These are phyloP conservation scores for Scalesia atractyloides DNA, from an alignment of 129 eudicot species.

Conservation along the genomic window DNA sequence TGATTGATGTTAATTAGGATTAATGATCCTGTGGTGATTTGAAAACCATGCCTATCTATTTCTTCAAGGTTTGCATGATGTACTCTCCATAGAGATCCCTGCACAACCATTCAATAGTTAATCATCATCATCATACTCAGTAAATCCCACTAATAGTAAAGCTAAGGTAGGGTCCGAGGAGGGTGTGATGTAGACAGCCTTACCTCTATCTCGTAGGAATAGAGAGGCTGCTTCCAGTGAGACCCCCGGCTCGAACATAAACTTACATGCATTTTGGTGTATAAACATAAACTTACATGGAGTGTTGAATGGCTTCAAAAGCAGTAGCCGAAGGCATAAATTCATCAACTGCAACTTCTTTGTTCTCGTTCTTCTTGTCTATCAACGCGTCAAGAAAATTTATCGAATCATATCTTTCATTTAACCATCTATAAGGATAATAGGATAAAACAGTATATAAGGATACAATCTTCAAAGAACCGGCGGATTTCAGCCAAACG, in stretches of 20 bases:
- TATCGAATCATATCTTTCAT: background rate
- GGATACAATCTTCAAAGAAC: slow-evolving; percentile 94
- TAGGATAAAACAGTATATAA: slow-evolving; percentile 6
- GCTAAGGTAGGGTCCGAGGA: too few species aligned
- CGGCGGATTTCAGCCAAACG: slow-evolving; percentile 89
- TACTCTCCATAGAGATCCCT: slow-evolving; percentile 94
- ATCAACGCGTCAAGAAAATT: slow-evolving; percentile 34
- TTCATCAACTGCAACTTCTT: slow-evolving; percentile 84
- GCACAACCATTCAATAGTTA: slow-evolving; percentile 22
- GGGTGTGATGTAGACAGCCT: too few species aligned
- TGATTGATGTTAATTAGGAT: background rate
- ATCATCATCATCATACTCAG: too few species aligned
- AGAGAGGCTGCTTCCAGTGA: too few species aligned
- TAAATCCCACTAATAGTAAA: too few species aligned
- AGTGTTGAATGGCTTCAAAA: slow-evolving; percentile 76
- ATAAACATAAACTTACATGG: slow-evolving; percentile 60
- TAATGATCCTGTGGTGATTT: slow-evolving; percentile 20
- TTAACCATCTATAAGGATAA: background rate
- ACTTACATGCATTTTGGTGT: background rate
- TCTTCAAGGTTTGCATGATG: slow-evolving; percentile 75
- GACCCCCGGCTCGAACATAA: too few species aligned
- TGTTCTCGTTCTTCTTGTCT: slow-evolving; percentile 95
- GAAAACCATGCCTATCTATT: slow-evolving; percentile 31
- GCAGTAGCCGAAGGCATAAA: slow-evolving; percentile 75
- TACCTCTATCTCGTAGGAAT: too few species aligned